phyloP scores from a whole-genome alignment of 1,284 basidiomycete genomes.

The Tilletia caries region DNA sequence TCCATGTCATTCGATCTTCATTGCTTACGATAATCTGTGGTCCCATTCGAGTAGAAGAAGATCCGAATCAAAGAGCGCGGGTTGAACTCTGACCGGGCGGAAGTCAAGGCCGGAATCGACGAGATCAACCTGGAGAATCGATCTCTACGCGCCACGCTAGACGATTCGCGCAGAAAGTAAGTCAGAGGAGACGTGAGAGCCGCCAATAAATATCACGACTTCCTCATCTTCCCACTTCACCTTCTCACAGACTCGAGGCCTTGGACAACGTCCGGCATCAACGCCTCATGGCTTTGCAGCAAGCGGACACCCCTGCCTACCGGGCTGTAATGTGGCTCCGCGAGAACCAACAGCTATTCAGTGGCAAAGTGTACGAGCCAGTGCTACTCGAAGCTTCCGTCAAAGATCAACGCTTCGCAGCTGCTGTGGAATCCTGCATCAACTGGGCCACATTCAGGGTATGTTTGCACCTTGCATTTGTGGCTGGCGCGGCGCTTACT shows the following conservation, averaged over 20 bases:
- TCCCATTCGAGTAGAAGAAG: neutral
- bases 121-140: conserved; percentile 16
- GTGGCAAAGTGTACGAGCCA: conserved; percentile 79
- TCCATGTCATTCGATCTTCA: no score
- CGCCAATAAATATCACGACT: neutral
- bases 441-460: conserved; percentile 65
- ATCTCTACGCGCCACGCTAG: neutral
- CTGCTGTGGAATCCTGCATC: conserved; percentile 75
- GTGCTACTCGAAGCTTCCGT: conserved; percentile 69
- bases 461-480: conserved; percentile 16
- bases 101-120: conserved; percentile 26
- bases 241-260: conserved; percentile 26
- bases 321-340: conserved; percentile 75
- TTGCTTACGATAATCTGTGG: no score
- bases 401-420: conserved; percentile 64
- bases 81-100: conserved; percentile 5
- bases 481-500: neutral
- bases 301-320: conserved; percentile 64
- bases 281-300: conserved; percentile 36
- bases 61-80: neutral
- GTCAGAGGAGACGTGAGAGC: neutral
- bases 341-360: conserved; percentile 67
- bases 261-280: conserved; percentile 40
- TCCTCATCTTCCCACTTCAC: neutral
- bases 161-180: conserved; percentile 1